These are phyloP conservation scores for Lathyrus oleraceus DNA, from an alignment of 306 rosid species.

Conservation along the genomic window DNA sequence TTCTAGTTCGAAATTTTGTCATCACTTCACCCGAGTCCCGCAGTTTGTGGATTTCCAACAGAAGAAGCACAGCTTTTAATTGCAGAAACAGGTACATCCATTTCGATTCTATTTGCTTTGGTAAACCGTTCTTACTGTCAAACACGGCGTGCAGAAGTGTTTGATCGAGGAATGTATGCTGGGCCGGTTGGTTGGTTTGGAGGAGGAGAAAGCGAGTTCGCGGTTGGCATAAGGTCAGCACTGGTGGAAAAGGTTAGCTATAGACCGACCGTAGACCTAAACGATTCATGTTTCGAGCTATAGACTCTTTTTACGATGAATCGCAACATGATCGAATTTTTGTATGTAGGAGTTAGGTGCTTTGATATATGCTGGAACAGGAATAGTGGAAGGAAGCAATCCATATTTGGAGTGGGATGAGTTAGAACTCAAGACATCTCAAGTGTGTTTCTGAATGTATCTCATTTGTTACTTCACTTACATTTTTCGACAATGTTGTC, in stretches of 20 bases:
- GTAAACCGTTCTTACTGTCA: slow-evolving; percentile 18
- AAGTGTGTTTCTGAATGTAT: slow-evolving; percentile 49
- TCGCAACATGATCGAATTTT: slow-evolving; percentile 22
- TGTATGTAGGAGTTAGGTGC: slow-evolving; percentile 71
- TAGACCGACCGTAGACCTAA: background rate
- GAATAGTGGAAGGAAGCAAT: slow-evolving; percentile 91
- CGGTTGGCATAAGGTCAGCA: slow-evolving; percentile 96
- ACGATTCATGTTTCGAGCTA: slow-evolving; percentile 9
- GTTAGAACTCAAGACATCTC: slow-evolving; percentile 89
- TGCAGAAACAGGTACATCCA: slow-evolving; percentile 74
- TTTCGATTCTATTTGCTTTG: slow-evolving; percentile 15
- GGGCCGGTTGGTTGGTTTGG: slow-evolving; percentile 99
- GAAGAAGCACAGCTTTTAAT: slow-evolving; percentile 82
- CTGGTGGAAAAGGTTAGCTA: slow-evolving; percentile 76
- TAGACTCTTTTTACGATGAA: slow-evolving; percentile 8
- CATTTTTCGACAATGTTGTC: background rate
- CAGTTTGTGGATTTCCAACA: slow-evolving; percentile 95
- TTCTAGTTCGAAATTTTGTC: slow-evolving; percentile 74
- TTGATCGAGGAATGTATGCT: slow-evolving; percentile 97
- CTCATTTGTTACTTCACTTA: background rate
- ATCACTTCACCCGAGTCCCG: slow-evolving; percentile 97
- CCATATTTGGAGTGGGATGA: slow-evolving; percentile 91
- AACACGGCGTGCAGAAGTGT: slow-evolving; percentile 59
- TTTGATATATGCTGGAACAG: slow-evolving; percentile 89
- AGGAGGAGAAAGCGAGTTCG: slow-evolving; percentile 97